A percentile compares a stretch with the other conserved stretches of the same genome.
phyloP scores from a whole-genome alignment of 2,329 filamentous ascomycete species.

The Penicillium paneum region DNA sequence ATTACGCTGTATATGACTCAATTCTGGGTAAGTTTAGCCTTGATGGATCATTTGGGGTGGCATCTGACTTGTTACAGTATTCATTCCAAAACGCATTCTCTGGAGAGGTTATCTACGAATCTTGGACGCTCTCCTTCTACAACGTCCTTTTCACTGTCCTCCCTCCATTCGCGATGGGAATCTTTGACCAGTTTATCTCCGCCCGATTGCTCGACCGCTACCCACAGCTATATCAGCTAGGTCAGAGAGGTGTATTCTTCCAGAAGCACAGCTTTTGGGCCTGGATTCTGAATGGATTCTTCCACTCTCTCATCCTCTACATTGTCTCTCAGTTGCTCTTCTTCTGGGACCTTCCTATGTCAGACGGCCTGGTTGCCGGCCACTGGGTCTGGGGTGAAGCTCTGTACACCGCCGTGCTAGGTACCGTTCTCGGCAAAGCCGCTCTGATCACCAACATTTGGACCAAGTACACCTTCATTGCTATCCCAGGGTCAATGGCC shows the following conservation, averaged over 20 bases:
- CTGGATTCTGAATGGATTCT: slow-evolving; percentile 93
- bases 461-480: slow-evolving; percentile 96
- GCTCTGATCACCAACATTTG: slow-evolving; percentile 94
- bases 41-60: neutral
- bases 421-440: slow-evolving; percentile 91
- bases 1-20: slow-evolving; percentile 98
- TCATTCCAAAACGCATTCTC: slow-evolving; percentile 98
- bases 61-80: slow-evolving; percentile 58
- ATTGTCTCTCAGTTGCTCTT: slow-evolving; percentile 78
- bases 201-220: slow-evolving; percentile 91
- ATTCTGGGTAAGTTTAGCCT: slow-evolving; percentile 72
- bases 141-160: slow-evolving; percentile 97
- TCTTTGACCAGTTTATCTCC: slow-evolving; percentile 96
- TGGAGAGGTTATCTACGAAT: slow-evolving; percentile 96
- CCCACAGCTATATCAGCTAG: slow-evolving; percentile 89
- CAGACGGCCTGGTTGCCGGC: slow-evolving; percentile 76
- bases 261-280: slow-evolving; percentile 85
- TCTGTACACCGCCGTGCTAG: slow-evolving; percentile 89
- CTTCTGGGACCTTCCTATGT: slow-evolving; percentile 72
- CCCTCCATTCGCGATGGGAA: slow-evolving; percentile 88
- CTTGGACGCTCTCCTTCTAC: slow-evolving; percentile 99
- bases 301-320: slow-evolving; percentile 93
- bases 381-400: slow-evolving; percentile 98
- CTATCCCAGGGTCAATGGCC: slow-evolving; percentile 87
- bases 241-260: slow-evolving; percentile 92